A percentile compares a stretch with the other conserved stretches of the same genome.
Evolutionary conservation across 2,329 filamentous ascomycete genomes (phyloP).

Genomic region (Fusarium sp.): DNA sequence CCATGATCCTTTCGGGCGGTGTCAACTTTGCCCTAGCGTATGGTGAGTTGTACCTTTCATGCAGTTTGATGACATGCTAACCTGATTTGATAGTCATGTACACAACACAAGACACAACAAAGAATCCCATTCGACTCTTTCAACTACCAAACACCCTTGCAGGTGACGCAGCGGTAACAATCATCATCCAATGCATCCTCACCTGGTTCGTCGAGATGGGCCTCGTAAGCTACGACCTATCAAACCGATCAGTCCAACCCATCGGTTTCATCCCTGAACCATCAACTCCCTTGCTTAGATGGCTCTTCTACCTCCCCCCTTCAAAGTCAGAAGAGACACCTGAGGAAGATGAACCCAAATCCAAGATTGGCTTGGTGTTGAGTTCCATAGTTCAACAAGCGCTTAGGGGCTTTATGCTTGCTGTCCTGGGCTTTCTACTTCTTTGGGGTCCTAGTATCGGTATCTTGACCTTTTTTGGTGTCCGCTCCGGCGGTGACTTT

Average conservation of each 20-base stretch:
- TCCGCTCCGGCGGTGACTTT: conserved; percentile 52
- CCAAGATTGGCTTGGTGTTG: background rate
- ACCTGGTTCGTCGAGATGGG: conserved; percentile 60
- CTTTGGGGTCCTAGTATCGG: conserved; percentile 56
- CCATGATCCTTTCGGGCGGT: conserved; percentile 56
- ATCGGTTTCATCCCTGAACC: conserved; percentile 56
- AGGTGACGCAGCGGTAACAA: conserved; percentile 58
- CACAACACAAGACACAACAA: conserved; percentile 48
- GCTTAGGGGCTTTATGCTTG: conserved; percentile 42
- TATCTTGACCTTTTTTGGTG: conserved; percentile 52
- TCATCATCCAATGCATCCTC: conserved; percentile 58
- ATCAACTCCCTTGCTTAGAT: conserved; percentile 46
- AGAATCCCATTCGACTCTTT: conserved; percentile 56
- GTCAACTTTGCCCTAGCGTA: conserved; percentile 63
- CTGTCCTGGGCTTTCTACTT: conserved; percentile 51
- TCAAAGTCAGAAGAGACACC: background rate
- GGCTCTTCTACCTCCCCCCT: conserved; percentile 45
- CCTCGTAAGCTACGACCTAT: conserved; percentile 58
- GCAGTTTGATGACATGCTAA: conserved; percentile 7
- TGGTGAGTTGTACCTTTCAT: conserved; percentile 46
- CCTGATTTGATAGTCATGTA: conserved; percentile 55
- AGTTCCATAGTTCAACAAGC: conserved; percentile 43
- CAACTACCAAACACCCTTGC: conserved; percentile 60
- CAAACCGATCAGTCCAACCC: conserved; percentile 54
- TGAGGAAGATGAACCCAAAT: conserved; percentile 5